Evolutionary conservation across 2,329 filamentous ascomycete genomes (phyloP), one percentile per base, ranked within the genome.

Genomic region (Beauveria pseudobassiana): DNA sequence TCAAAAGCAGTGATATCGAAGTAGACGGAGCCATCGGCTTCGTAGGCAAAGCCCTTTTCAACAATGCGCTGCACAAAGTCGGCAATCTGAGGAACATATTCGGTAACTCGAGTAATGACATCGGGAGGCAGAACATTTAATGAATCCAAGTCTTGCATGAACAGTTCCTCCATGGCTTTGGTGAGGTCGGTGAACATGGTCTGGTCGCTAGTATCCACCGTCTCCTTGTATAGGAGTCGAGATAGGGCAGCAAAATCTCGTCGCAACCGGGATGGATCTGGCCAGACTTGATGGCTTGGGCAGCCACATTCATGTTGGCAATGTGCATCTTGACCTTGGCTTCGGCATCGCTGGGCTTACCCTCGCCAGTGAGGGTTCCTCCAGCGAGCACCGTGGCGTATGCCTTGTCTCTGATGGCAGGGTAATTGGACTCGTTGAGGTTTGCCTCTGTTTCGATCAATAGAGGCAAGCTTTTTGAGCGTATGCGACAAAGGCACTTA

Each of bases 301-400:
- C 77, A 1, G 84, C 83, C 28, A 78, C 72, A 54, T 78, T 78
- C 77, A 82, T 82, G 69, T 82, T 84, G 69, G 85, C 87, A 64
- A 96, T 82, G 69, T 96, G 90, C 91, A 96, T 96, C 76, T 93
- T 96, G 66, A 91, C 76, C 77, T 96, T 96, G 16, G 91, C 90
- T 72, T 96, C 90, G 61, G 87, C 86, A 69, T 96, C 91, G 7
- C 88, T 84, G 0, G 89, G 80, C 67, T 80, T 83, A 42, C 81
- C 82, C 64, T 85, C 82, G 1, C 81, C 82, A 3, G 78, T 76
- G 45, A 86, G 72, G 2, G 83, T 80, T 10, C 80, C 80, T 7
- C 84, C 84, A 10, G 80, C 74, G 54, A 87, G 71, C 7, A 87
- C 79, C 46, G 76, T 73, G 52, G 80, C 79, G 64, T 87, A 87